phyloP scores from a whole-genome alignment of 1,139 yeast genomes.

The Candida tunisiensis region DNA sequence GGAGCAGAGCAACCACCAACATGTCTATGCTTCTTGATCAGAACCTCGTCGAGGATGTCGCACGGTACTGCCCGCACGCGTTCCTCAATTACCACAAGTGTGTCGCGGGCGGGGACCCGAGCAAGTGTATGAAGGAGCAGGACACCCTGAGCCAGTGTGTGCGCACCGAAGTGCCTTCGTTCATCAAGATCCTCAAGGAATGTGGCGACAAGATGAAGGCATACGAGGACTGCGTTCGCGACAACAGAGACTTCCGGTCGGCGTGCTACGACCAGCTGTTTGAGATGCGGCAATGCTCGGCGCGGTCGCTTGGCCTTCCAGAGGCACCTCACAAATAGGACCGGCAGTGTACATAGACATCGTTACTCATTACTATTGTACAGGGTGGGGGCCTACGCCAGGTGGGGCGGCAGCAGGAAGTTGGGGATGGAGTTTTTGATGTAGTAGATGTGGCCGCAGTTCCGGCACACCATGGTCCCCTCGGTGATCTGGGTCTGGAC shows the following conservation, averaged over 20 bases:
- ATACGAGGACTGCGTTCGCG: constrained; percentile 42
- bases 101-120: constrained; percentile 31
- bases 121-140: constrained; percentile 35
- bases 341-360: no score
- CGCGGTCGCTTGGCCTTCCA: background rate
- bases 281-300: constrained; percentile 22
- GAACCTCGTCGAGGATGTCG: constrained; percentile 40
- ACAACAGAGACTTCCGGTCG: constrained; percentile 21
- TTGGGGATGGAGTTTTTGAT: constrained; percentile 91
- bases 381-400: constrained; percentile 33
- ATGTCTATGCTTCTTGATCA: constrained; percentile 36
- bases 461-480: constrained; percentile 78
- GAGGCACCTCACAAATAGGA: background rate
- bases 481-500: constrained; percentile 75
- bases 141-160: constrained; percentile 38
- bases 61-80: constrained; percentile 46
- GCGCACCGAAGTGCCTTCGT: constrained; percentile 41
- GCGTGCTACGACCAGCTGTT: constrained; percentile 25
- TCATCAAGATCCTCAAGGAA: constrained; percentile 40
- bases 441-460: constrained; percentile 76
- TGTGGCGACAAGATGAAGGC: constrained; percentile 39
- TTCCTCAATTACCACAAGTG: constrained; percentile 52
- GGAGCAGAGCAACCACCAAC: constrained; percentile 2
- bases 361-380: background rate
- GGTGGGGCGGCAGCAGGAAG: constrained; percentile 85